These are phyloP conservation scores for Cladosporium austrohemisphaericum DNA, from an alignment of 2,329 filamentous ascomycete genomes.

Conservation along the genomic window DNA sequence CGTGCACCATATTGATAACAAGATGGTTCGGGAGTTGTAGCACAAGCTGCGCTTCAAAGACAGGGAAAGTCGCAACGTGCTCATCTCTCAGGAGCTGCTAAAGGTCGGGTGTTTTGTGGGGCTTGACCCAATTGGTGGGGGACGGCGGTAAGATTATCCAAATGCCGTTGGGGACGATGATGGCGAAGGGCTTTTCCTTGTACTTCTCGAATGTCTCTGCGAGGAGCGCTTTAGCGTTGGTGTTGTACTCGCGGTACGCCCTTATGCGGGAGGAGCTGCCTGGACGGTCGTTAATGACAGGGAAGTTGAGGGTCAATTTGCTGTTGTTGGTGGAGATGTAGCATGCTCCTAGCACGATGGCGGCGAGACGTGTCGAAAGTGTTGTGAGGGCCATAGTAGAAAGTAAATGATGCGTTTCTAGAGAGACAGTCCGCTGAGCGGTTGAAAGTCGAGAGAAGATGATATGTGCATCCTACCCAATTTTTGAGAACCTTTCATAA, in stretches of 20 bases:
- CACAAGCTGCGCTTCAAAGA: constrained; percentile 21
- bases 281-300: not conserved
- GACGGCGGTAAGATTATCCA: not conserved
- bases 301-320: not conserved
- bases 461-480: no score
- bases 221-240: not conserved
- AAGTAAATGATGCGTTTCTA: no score
- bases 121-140: constrained; percentile 1
- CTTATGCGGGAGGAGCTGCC: not conserved
- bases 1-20: constrained; percentile 18
- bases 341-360: no score
- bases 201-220: not conserved
- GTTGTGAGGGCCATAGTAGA: no score
- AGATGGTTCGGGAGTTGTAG: constrained; percentile 12
- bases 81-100: constrained; percentile 14
- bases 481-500: no score
- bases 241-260: not conserved
- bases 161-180: not conserved
- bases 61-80: constrained; percentile 19
- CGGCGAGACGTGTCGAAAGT: no score
- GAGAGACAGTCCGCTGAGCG: no score
- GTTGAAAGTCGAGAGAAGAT: no score
- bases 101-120: constrained; percentile 22
- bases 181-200: not conserved
- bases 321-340: no score